These are phyloP conservation scores for Smittium mucronatum DNA, from an alignment of 371 early-diverging fungal species.

Conservation along the genomic window DNA sequence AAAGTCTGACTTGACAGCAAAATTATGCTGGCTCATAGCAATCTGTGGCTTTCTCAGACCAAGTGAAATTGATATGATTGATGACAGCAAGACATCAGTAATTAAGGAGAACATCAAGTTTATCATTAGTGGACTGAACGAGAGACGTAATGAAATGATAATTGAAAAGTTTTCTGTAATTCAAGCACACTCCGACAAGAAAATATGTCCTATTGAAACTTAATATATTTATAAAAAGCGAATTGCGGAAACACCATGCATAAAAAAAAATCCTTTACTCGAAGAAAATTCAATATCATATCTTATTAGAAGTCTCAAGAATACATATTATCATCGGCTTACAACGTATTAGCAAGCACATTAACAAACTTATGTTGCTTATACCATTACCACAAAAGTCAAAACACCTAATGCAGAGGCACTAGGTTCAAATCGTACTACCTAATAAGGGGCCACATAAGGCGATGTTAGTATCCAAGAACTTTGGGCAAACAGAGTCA, in stretches of 20 bases:
- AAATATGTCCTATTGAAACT: conserved; percentile 15
- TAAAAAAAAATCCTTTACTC: neutral
- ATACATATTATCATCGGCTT: neutral
- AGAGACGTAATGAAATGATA: conserved; percentile 9
- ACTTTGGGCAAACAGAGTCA: conserved; percentile 14
- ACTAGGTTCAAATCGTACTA: conserved; percentile 16
- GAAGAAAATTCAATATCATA: neutral
- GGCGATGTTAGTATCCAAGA: conserved; percentile 19
- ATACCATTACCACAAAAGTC: conserved; percentile 5
- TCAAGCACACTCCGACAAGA: neutral
- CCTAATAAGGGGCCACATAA: too few relatives aligned
- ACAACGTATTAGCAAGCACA: too few relatives aligned
- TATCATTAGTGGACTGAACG: conserved; percentile 16
- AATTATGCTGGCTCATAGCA: conserved; percentile 7
- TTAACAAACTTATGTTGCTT: conserved; percentile 5
- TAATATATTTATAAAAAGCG: conserved; percentile 12
- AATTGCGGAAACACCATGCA: conserved; percentile 12
- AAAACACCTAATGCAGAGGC: conserved; percentile 15
- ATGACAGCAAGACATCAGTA: conserved; percentile 7
- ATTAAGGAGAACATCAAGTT: neutral
- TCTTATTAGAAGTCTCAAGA: neutral
- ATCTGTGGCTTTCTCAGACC: conserved; percentile 24
- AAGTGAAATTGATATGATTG: conserved; percentile 20
- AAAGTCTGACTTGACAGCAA: neutral
- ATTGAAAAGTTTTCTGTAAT: conserved; percentile 9